Evolutionary conservation across 225 moss, liverwort and hornwort species (phyloP).

Genomic region (Polytrichum commune): DNA sequence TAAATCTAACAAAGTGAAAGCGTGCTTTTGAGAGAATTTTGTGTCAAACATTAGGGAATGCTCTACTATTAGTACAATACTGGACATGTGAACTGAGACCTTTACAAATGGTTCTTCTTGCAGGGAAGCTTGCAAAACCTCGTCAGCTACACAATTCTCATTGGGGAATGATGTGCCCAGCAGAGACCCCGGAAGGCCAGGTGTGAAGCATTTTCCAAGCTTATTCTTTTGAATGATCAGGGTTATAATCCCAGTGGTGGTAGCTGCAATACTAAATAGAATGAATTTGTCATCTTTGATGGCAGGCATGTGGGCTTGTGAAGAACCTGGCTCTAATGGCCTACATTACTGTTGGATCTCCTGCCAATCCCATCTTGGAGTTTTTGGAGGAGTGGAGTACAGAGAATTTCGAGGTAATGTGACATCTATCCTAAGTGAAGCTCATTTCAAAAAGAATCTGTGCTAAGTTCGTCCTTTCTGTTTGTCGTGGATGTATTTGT

Average conservation of each 20-base stretch:
- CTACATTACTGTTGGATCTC: conserved; percentile 97
- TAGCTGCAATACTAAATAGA: neutral
- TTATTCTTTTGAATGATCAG: too few relatives aligned
- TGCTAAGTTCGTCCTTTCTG: too few relatives aligned
- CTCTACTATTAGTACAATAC: neutral
- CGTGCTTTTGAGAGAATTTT: neutral
- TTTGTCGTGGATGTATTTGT: neutral
- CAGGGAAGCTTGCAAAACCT: conserved; percentile 95
- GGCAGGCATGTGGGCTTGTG: conserved; percentile 87
- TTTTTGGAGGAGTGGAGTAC: conserved; percentile 99
- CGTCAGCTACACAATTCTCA: conserved; percentile 99
- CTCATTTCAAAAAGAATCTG: too few relatives aligned
- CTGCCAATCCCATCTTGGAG: conserved; percentile 95
- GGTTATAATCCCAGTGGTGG: too few relatives aligned
- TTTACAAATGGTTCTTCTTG: neutral
- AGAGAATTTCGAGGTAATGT: conserved; percentile 84
- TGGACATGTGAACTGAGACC: neutral
- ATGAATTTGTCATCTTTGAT: neutral
- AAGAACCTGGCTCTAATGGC: conserved; percentile 99
- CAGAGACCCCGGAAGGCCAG: conserved; percentile 98
- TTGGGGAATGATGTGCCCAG: conserved; percentile 99
- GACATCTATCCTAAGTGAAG: too few relatives aligned
- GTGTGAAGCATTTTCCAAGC: conserved; percentile 6
- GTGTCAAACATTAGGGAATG: neutral
- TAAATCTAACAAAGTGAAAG: conserved; percentile 4